Evolutionary conservation across 345 rosid genomes (phyloP).

Genomic region (Conringia planisiliqua): DNA sequence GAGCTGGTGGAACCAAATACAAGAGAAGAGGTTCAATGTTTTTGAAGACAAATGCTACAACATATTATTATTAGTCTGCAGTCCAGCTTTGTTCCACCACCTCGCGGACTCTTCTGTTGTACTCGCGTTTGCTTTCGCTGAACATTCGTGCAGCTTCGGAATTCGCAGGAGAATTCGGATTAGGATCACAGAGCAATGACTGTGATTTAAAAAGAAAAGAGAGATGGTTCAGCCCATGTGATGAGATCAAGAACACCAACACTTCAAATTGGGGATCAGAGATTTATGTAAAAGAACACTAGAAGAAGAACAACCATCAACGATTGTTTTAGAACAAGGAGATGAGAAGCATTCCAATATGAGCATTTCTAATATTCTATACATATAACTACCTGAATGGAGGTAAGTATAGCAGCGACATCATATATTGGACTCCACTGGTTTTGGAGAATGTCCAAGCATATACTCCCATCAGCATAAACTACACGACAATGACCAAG

Average conservation of each 20-base stretch:
- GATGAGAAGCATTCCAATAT: neutral
- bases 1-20: conserved; percentile 18
- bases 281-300: neutral
- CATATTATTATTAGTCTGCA: conserved; percentile 50
- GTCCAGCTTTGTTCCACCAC: conserved; percentile 95
- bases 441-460: conserved; percentile 81
- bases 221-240: neutral
- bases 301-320: conserved; percentile 1
- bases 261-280: neutral
- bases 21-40: conserved; percentile 2
- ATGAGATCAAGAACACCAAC: neutral
- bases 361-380: neutral
- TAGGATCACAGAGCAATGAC: conserved; percentile 96
- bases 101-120: conserved; percentile 86
- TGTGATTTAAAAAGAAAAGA: conserved; percentile 19
- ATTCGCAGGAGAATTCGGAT: conserved; percentile 95
- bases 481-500: conserved; percentile 34
- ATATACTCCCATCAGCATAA: conserved; percentile 86
- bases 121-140: conserved; percentile 88
- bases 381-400: conserved; percentile 54
- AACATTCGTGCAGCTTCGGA: conserved; percentile 99
- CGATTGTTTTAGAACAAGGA: neutral
- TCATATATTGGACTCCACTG: conserved; percentile 89
- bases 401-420: conserved; percentile 80
- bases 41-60: conserved; percentile 10